Base-by-base conservation (phyloP, 2,329 filamentous ascomycete species). In the Colletotrichum paranaense region DNA sequence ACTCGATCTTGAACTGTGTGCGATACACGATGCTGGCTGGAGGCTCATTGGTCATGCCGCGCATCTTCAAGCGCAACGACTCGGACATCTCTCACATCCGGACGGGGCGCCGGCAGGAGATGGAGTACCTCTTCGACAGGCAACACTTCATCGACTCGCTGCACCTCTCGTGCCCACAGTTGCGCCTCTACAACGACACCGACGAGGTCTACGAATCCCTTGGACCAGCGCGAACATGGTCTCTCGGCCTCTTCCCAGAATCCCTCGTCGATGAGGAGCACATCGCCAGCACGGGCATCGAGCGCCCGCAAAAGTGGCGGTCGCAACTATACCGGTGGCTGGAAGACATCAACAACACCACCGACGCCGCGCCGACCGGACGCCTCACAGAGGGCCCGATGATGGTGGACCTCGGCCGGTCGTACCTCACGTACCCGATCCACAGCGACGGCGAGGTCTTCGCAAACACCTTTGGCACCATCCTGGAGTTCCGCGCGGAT, bases 1-100 rank as follows among this genome's bases (percentile, higher is more conserved):
- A 84, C 69, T 81, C 82, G 74, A 82, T 85, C 35, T 77, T 85
- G 5, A 83, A 83, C 67, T 84, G 83, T 72, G 78, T 84, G 5
- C 79, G 83, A 12, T 85, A 83, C 62, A 79, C 82, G 3, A 84
- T 84, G 58, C 77, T 79, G 62, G 82, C 78, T 22, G 83, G 82
- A 3, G 83, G 77, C 53, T 79, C 79, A 1, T 55, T 84, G 5
- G 82, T 84, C 8, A 56, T 84, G 11, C 83, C 83, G 1, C 80
- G 79, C 4, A 84, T 84, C 71, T 76, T 78, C 1, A 62, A 80
- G 52, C 79, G 81, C 49, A 81, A 82, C 66, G 76, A 78, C 14
- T 76, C 76, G 14, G 76, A 82, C 67, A 74, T 80, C 16, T 14
- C 77, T 79, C 32, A 81, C 79, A 57, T 75, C 78, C 42, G 35